phyloP scores from a whole-genome alignment of 768 basidiomycete species.

The Phylloporus sp. region DNA sequence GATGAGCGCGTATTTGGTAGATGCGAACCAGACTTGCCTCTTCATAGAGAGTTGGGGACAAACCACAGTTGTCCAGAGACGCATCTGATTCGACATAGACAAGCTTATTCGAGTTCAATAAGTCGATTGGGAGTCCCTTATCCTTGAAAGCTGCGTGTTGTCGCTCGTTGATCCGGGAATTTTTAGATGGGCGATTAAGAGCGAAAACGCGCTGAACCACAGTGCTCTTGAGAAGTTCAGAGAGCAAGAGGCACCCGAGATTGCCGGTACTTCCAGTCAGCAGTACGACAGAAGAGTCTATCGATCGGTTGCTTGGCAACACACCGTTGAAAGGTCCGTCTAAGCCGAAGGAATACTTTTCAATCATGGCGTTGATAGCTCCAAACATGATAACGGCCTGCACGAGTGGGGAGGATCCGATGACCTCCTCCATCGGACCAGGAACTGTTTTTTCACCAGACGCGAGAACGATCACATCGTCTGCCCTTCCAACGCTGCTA shows the following conservation, averaged over 20 bases:
- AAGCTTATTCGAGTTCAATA: slow-evolving; percentile 34
- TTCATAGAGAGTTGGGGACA: slow-evolving; percentile 15
- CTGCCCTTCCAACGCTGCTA: slow-evolving; percentile 32
- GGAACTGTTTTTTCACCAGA: slow-evolving; percentile 24
- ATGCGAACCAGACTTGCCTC: slow-evolving; percentile 2
- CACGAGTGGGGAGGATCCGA: slow-evolving; percentile 18
- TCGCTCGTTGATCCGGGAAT: slow-evolving; percentile 17
- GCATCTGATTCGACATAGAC: slow-evolving; percentile 38
- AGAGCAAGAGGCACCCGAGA: slow-evolving; percentile 38
- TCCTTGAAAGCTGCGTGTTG: slow-evolving; percentile 36
- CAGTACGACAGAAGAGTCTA: background rate
- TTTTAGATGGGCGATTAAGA: slow-evolving; percentile 27
- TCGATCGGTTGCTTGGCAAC: slow-evolving; percentile 7
- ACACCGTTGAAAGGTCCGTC: slow-evolving; percentile 9
- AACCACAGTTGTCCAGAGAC: slow-evolving; percentile 27
- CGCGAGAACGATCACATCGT: slow-evolving; percentile 31
- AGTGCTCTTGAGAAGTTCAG: slow-evolving; percentile 23
- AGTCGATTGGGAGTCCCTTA: slow-evolving; percentile 27
- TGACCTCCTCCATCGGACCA: slow-evolving; percentile 26
- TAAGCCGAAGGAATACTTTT: slow-evolving; percentile 32
- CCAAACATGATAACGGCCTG: slow-evolving; percentile 34
- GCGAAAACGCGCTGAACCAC: slow-evolving; percentile 32
- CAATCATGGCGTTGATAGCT: slow-evolving; percentile 35
- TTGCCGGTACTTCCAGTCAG: slow-evolving; percentile 44
- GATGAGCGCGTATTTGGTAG: background rate